Percentiles rank a stretch among this genome's conserved stretches.
Evolutionary conservation across 169 alveolate species (phyloP).

Genomic region (Cyclospora cayetanensis): DNA sequence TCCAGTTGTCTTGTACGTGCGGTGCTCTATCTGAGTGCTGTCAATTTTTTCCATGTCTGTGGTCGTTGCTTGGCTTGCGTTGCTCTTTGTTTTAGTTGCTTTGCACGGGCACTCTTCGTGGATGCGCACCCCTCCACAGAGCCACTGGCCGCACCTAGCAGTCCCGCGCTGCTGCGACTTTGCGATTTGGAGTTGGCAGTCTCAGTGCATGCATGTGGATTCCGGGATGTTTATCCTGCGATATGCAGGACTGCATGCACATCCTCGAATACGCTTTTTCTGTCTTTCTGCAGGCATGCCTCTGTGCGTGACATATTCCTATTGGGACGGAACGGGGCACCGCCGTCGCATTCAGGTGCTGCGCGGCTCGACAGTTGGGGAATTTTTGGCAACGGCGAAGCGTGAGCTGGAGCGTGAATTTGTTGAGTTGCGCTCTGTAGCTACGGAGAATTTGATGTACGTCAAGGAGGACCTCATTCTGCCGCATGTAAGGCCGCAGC

Average conservation of each 20-base stretch:
- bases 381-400: slow-evolving; percentile 75
- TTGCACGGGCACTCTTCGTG: too few relatives aligned
- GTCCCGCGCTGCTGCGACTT: too few relatives aligned
- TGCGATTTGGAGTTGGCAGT: not conserved
- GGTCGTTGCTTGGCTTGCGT: too few relatives aligned
- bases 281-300: slow-evolving; percentile 47
- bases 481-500: slow-evolving; percentile 73
- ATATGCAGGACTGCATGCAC: not conserved
- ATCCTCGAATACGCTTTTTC: too few relatives aligned
- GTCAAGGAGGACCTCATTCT: slow-evolving; percentile 82
- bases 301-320: slow-evolving; percentile 76
- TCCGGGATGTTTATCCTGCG: not conserved
- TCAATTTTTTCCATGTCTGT: too few relatives aligned
- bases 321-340: slow-evolving; percentile 83
- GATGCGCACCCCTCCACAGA: too few relatives aligned
- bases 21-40: too few relatives aligned
- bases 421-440: slow-evolving; percentile 64
- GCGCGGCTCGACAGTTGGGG: slow-evolving; percentile 73
- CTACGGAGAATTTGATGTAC: slow-evolving; percentile 76
- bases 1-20: too few relatives aligned
- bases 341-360: slow-evolving; percentile 72
- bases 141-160: too few relatives aligned
- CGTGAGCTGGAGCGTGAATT: slow-evolving; percentile 74
- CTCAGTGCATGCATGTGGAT: not conserved
- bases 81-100: too few relatives aligned